These are phyloP conservation scores for Aspergillus sp. DNA, from an alignment of 2,329 filamentous ascomycete genomes.

Conservation along the genomic window DNA sequence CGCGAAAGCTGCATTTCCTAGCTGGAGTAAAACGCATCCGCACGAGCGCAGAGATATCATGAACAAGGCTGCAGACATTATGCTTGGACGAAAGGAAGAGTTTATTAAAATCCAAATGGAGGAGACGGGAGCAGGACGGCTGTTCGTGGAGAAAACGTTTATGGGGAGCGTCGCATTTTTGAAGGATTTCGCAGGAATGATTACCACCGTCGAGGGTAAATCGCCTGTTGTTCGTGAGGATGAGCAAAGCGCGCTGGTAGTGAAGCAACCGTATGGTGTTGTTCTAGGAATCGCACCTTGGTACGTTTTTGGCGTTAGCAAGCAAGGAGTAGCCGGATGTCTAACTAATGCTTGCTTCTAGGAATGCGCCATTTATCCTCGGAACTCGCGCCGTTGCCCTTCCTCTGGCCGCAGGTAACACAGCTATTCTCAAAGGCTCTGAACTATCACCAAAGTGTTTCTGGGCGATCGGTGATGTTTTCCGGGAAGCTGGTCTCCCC, in stretches of 20 bases:
- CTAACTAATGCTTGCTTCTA: slow-evolving; percentile 20
- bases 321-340: neutral
- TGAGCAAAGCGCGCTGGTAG: slow-evolving; percentile 61
- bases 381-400: slow-evolving; percentile 54
- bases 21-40: slow-evolving; percentile 67
- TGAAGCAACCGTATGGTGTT: slow-evolving; percentile 77
- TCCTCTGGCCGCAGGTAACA: slow-evolving; percentile 73
- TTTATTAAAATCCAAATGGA: slow-evolving; percentile 59
- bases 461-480: slow-evolving; percentile 61
- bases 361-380: slow-evolving; percentile 57
- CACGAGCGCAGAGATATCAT: slow-evolving; percentile 67
- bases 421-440: slow-evolving; percentile 69
- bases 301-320: slow-evolving; percentile 46
- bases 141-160: slow-evolving; percentile 39
- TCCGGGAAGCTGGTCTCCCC: slow-evolving; percentile 75
- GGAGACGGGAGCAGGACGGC: slow-evolving; percentile 54
- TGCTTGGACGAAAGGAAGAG: slow-evolving; percentile 60
- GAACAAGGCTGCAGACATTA: slow-evolving; percentile 35
- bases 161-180: slow-evolving; percentile 38
- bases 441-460: slow-evolving; percentile 66
- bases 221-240: slow-evolving; percentile 51
- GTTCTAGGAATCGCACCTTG: slow-evolving; percentile 78
- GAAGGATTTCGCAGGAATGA: slow-evolving; percentile 53
- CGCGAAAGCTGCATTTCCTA: slow-evolving; percentile 66
- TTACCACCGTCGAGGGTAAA: slow-evolving; percentile 49